A percentile compares a stretch with the other conserved stretches of the same genome.
Evolutionary conservation across 2,329 filamentous ascomycete genomes (phyloP).

Genomic region (Epichloe typhina): DNA sequence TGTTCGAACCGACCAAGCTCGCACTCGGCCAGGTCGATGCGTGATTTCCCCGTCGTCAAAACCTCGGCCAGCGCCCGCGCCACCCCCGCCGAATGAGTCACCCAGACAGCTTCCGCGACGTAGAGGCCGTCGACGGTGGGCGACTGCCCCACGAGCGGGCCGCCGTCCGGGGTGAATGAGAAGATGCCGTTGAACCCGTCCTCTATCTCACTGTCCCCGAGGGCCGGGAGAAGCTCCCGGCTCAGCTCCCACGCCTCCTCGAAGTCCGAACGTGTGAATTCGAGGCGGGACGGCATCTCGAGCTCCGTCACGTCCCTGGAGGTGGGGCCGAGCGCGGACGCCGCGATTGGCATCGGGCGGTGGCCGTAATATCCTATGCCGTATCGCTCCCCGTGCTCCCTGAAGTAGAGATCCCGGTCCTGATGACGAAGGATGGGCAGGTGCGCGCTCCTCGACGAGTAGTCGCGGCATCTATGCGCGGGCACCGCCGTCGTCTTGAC

Average conservation of each 20-base stretch:
- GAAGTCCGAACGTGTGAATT: constrained; percentile 48
- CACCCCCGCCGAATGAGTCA: constrained; percentile 51
- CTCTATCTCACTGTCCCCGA: constrained; percentile 36
- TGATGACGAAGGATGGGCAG: constrained; percentile 50
- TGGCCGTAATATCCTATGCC: constrained; percentile 55
- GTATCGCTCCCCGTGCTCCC: constrained; percentile 48
- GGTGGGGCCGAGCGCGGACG: constrained; percentile 39
- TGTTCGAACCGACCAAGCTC: constrained; percentile 49
- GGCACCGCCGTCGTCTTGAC: constrained; percentile 45
- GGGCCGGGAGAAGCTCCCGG: constrained; percentile 37
- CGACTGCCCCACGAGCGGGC: constrained; percentile 43
- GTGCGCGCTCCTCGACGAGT: constrained; percentile 31
- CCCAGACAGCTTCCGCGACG: constrained; percentile 54
- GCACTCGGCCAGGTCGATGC: constrained; percentile 44
- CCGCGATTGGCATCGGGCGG: constrained; percentile 45
- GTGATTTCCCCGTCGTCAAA: constrained; percentile 40
- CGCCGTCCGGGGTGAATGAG: constrained; percentile 53
- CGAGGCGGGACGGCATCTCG: constrained; percentile 49
- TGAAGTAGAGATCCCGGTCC: constrained; percentile 51
- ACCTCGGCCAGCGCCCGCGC: constrained; percentile 47
- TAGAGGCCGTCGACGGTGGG: constrained; percentile 48
- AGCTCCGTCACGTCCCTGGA: constrained; percentile 40
- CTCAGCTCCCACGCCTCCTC: constrained; percentile 45
- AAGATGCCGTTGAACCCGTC: constrained; percentile 55
- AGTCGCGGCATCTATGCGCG: constrained; percentile 22